Conservation (phyloP, 1,284 basidiomycete species). For the Cryptococcus jaspeensis region DNA sequence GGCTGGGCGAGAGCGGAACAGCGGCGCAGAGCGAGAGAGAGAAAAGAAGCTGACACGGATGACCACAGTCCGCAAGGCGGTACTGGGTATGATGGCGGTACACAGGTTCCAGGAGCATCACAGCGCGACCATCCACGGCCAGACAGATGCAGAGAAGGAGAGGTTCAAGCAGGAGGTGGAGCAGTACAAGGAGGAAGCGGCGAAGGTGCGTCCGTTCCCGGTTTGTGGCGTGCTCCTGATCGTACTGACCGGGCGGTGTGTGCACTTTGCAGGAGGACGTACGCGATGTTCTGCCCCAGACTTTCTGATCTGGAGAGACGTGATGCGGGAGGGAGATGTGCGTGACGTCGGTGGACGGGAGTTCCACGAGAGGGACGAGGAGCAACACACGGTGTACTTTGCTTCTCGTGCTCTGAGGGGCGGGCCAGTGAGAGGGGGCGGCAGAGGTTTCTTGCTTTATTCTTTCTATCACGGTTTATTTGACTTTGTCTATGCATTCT, state of each 20-base stretch:
- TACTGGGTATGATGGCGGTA: conserved; percentile 79
- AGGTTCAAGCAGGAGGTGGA: conserved; percentile 64
- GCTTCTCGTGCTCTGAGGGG: too few species aligned
- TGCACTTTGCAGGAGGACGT: conserved; percentile 7
- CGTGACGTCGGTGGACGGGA: too few species aligned
- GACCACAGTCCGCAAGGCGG: conserved; percentile 74
- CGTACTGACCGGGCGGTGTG: background rate
- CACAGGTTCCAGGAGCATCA: conserved; percentile 63
- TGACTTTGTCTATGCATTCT: too few species aligned
- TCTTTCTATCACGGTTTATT: too few species aligned
- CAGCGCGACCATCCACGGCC: conserved; percentile 56
- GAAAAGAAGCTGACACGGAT: background rate
- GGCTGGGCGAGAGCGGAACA: background rate
- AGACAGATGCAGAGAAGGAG: conserved; percentile 55
- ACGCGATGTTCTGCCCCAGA: conserved; percentile 2
- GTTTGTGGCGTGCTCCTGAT: background rate
- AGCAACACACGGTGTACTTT: too few species aligned
- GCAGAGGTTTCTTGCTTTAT: too few species aligned
- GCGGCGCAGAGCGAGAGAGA: background rate
- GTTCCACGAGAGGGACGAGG: too few species aligned
- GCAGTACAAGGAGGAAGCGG: conserved; percentile 77
- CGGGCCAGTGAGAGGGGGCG: too few species aligned
- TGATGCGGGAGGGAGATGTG: too few species aligned
- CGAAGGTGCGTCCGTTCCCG: conserved; percentile 58
- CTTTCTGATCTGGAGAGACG: too few species aligned